Evolutionary conservation across 352 stramenopile species (phyloP), one percentile per base, ranked within the genome.

Genomic region (Pythium vanterpoolii): DNA sequence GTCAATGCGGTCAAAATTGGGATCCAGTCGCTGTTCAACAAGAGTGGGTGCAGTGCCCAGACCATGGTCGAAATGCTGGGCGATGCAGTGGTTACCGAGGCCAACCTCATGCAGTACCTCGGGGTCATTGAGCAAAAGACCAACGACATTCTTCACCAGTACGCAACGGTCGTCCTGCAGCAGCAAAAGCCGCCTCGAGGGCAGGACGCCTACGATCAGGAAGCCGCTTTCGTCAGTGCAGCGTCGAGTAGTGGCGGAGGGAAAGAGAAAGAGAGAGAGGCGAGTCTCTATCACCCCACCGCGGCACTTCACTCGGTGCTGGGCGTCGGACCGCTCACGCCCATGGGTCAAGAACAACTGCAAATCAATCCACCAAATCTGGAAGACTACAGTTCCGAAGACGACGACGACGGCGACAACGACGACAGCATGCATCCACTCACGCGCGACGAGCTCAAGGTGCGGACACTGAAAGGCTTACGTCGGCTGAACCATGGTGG

Each of bases 41-140:
- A 91, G 57, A 81, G 90, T 27, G 92, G 88, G 34, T 96, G 86
- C 71, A 92, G 87, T 40, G 66, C 76, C 10, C 77, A 91, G 54
- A 69, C 73, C 5, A 90, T 95, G 77, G 74, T 88, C 56, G 89
- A 96, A 53, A 84, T 96, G 65, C 58, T 97, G 10, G 84, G 83
- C 48, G 89, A 96, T 33, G 79, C 76, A 7, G 77, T 90, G 13
- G 81, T 98, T 30, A 98, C 93, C 1, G 95, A 98, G 49, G 86
- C 90, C 55, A 98, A 98, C 64, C 84, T 98, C 73, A 94, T 98
- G 72, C 86, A 95, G 43, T 98, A 97, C 63, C 75, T 98, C 6
- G 95, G 92, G 13, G 87, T 97, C 49, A 95, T 98, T 38, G 95
- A 98, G 71, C 86, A 98, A 58, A 90, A 89, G 60, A 95, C 91